phyloP scores from a whole-genome alignment of 495 filamentous ascomycete genomes.

The Podospora australis region DNA sequence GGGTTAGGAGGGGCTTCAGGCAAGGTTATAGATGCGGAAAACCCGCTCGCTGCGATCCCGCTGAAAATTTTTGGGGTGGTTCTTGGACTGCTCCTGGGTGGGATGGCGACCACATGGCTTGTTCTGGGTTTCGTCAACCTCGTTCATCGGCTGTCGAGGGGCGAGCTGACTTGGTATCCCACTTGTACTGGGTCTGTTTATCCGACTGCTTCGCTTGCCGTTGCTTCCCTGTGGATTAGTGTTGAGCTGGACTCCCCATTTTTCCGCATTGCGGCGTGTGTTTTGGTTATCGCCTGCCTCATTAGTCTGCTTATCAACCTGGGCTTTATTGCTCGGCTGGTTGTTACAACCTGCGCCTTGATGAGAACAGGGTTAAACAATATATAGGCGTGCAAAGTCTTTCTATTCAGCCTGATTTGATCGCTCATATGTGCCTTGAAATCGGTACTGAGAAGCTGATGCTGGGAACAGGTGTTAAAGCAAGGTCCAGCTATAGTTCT shows the following conservation, averaged over 20 bases:
- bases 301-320: slow-evolving; percentile 6
- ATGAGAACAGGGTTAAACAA: too few relatives aligned
- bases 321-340: not conserved
- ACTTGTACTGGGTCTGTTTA: slow-evolving; percentile 7
- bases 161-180: slow-evolving; percentile 8
- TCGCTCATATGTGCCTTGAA: too few relatives aligned
- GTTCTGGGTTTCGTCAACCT: slow-evolving; percentile 5
- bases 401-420: too few relatives aligned
- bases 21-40: not conserved
- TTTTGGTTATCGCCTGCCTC: slow-evolving; percentile 3
- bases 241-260: slow-evolving; percentile 5
- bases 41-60: not conserved
- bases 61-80: slow-evolving; percentile 4
- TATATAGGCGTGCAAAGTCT: too few relatives aligned
- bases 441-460: too few relatives aligned
- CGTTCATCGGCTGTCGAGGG: not conserved
- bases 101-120: slow-evolving; percentile 10
- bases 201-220: slow-evolving; percentile 3
- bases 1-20: not conserved
- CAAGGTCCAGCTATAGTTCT: too few relatives aligned
- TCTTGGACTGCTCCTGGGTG: slow-evolving; percentile 9
- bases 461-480: too few relatives aligned
- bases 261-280: slow-evolving; percentile 7
- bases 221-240: slow-evolving; percentile 4
- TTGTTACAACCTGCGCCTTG: too few relatives aligned